Percentiles rank a stretch among this genome's conserved stretches.
Evolutionary conservation across 441 rosid genomes (phyloP).

Genomic region (Gossypium schwendimanii): DNA sequence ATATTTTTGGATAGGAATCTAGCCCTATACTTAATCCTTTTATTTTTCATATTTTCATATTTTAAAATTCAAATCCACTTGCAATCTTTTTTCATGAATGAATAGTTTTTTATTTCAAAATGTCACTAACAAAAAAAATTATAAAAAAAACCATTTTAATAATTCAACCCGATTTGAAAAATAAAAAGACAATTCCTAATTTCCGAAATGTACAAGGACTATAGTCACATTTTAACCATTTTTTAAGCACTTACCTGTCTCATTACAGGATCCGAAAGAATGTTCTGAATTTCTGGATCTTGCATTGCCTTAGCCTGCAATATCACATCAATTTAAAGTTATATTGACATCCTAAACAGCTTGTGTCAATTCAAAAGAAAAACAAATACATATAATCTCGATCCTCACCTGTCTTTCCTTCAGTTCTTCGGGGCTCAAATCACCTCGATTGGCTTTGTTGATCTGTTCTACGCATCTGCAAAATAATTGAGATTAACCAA

Average conservation of each 20-base stretch:
- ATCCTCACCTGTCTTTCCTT: constrained; percentile 82
- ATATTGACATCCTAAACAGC: background rate
- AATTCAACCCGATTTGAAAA: no score
- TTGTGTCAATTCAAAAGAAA: background rate
- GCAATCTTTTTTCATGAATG: no score
- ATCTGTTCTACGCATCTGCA: constrained; percentile 76
- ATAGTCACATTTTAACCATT: background rate
- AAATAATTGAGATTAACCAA: background rate
- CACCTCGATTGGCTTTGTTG: constrained; percentile 83
- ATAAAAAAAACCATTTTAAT: no score
- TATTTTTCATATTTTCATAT: no score
- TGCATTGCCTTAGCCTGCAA: constrained; percentile 86
- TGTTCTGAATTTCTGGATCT: constrained; percentile 87
- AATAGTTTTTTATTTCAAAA: no score
- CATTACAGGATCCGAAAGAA: constrained; percentile 91
- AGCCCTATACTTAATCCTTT: no score
- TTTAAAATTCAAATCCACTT: no score
- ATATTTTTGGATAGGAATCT: no score
- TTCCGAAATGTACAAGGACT: no score
- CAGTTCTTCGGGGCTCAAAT: constrained; percentile 76
- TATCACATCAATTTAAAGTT: background rate
- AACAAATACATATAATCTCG: background rate
- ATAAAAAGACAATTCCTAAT: no score
- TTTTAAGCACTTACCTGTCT: constrained; percentile 43
- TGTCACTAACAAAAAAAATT: no score